Evolutionary conservation across 306 rosid species (phyloP).

Genomic region (Acacia melanoxylon): DNA sequence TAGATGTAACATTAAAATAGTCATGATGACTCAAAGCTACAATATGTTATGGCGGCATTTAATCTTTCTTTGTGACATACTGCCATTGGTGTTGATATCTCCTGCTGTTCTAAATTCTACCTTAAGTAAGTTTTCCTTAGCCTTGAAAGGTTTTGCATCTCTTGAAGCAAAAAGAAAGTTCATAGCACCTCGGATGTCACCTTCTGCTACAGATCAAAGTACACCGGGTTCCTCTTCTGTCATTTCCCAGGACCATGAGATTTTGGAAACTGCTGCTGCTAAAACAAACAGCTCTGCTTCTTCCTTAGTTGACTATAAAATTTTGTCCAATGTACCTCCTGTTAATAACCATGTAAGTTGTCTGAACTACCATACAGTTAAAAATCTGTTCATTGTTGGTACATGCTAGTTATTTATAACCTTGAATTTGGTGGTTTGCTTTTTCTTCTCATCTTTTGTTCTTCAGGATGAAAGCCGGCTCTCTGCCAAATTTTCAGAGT

Average conservation of each 20-base stretch:
- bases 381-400: slow-evolving; percentile 10
- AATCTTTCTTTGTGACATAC: not conserved
- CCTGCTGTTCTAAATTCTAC: not conserved
- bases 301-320: slow-evolving; percentile 32
- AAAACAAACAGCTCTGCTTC: slow-evolving; percentile 41
- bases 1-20: slow-evolving; percentile 17
- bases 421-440: not conserved
- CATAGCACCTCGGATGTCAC: slow-evolving; percentile 76
- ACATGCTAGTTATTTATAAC: not conserved
- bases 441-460: slow-evolving; percentile 15
- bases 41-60: slow-evolving; percentile 1
- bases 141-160: slow-evolving; percentile 83
- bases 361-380: slow-evolving; percentile 19
- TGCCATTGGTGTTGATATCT: not conserved
- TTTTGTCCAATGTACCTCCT: slow-evolving; percentile 27
- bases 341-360: slow-evolving; percentile 47
- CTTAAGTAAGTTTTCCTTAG: slow-evolving; percentile 48
- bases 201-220: slow-evolving; percentile 48
- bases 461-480: slow-evolving; percentile 47
- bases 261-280: slow-evolving; percentile 35
- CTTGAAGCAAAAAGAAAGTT: slow-evolving; percentile 90
- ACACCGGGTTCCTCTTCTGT: slow-evolving; percentile 41
- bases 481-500: slow-evolving; percentile 38
- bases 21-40: slow-evolving; percentile 4
- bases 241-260: slow-evolving; percentile 39